A percentile compares a stretch with the other conserved stretches of the same genome.
phyloP scores from a whole-genome alignment of 1,139 yeast species.

The Sugiyamaella xylanicola region DNA sequence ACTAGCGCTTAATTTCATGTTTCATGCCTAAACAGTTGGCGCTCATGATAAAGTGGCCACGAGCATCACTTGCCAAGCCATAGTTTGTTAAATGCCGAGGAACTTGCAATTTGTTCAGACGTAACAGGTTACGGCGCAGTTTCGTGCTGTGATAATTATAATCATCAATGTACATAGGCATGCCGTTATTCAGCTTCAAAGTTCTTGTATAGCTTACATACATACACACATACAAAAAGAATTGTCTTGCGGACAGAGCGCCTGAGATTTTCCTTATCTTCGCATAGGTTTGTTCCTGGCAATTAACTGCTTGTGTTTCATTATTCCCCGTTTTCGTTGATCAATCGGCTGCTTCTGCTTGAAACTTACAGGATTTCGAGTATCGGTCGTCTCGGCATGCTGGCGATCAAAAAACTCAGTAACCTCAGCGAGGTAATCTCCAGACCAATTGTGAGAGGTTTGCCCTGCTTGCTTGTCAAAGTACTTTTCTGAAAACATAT shows the following conservation, averaged over 20 bases:
- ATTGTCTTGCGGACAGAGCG: not conserved
- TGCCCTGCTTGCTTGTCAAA: slow-evolving; percentile 1
- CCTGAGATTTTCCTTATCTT: not conserved
- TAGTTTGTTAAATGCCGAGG: too few relatives aligned
- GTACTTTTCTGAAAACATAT: slow-evolving; percentile 10
- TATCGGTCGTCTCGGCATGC: not conserved
- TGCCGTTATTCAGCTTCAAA: too few relatives aligned
- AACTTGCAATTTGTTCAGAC: not conserved
- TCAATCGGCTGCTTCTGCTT: not conserved
- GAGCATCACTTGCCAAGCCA: too few relatives aligned
- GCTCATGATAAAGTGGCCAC: too few relatives aligned
- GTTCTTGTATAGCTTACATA: too few relatives aligned
- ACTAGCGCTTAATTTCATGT: too few relatives aligned
- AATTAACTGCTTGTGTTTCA: not conserved
- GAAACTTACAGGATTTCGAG: too few relatives aligned
- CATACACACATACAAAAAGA: too few relatives aligned
- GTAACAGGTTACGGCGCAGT: too few relatives aligned
- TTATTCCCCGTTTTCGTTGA: not conserved
- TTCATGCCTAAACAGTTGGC: too few relatives aligned
- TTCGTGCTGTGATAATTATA: too few relatives aligned
- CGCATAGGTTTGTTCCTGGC: not conserved
- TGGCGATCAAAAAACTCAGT: not conserved
- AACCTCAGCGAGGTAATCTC: slow-evolving; percentile 6
- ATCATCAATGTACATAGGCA: too few relatives aligned
- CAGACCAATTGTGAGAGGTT: not conserved